Conservation (phyloP, 441 rosid species). For the Melianthus villosus region DNA sequence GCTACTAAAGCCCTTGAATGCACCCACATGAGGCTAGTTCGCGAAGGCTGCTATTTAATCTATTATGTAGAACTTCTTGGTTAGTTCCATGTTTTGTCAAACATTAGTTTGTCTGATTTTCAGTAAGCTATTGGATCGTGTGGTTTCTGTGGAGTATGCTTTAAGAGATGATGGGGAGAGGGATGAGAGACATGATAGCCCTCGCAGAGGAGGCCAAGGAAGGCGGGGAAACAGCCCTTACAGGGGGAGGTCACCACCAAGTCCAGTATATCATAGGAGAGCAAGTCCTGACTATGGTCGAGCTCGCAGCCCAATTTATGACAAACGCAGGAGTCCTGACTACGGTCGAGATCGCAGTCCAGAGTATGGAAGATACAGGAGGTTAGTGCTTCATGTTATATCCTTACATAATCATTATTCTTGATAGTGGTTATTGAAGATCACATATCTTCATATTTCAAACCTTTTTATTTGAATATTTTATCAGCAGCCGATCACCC, state of each 20-base stretch:
- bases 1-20: constrained; percentile 73
- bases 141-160: constrained; percentile 15
- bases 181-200: constrained; percentile 14
- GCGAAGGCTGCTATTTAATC: background rate
- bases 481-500: too few species aligned
- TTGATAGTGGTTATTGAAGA: too few species aligned
- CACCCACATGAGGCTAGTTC: background rate
- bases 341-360: too few species aligned
- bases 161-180: constrained; percentile 14
- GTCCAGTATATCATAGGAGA: constrained; percentile 14
- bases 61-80: background rate
- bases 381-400: too few species aligned
- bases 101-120: background rate
- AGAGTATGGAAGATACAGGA: too few species aligned
- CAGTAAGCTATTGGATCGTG: constrained; percentile 18
- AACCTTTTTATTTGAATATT: too few species aligned
- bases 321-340: too few species aligned
- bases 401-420: too few species aligned
- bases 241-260: too few species aligned
- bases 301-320: constrained; percentile 13
- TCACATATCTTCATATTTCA: too few species aligned
- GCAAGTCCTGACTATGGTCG: constrained; percentile 14
- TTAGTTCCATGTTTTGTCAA: background rate
- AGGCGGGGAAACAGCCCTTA: too few species aligned
- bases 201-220: constrained; percentile 10